Base-by-base conservation (phyloP, 495 filamentous ascomycete genomes). In the Clohesyomyces aquaticus region DNA sequence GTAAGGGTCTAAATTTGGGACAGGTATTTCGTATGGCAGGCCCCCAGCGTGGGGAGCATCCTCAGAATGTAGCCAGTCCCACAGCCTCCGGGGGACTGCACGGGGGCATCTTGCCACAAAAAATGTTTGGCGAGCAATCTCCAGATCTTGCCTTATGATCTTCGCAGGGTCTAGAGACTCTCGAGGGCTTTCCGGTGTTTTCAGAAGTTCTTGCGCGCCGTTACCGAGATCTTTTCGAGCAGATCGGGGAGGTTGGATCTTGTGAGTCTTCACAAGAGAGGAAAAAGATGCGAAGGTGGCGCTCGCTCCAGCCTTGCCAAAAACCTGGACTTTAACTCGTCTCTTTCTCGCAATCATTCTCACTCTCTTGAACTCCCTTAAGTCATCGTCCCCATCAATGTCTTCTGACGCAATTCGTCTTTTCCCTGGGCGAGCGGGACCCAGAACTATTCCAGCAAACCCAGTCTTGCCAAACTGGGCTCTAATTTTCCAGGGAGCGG, bases 311-410 rank as follows among this genome's bases (percentile, higher is more conserved):
- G 32, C 32, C 14, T 38, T 38, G 6, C 32, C 32, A 38, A 14
- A 38, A 38, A 14, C 6, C 32, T 14, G 6, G 32, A 38, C 32
- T 38, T 38, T 38, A 38, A 38, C 14, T 38, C 32, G 32, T 38
- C 14, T 38, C 14, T 14, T 38, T 38, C 32, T 38, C 32, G 45
- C 45, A 18, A 47, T 47, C 21, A 47, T 18, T 18, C 45, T 6
- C 4, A 47, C 21, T n/a, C 45, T n/a, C 4, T 47, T 47, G 18
- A 47, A 47, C 16, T 47, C 21, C 21, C 45, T n/a, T 8, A 47
- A 47, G 45, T 47, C 45, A 47, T 47, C 16, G 4, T 47, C 45
- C 45, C 21, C 45, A 47, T 47, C 45, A 8, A 47, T 18, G 4
- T 47, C n/a, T 18, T 8, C 45, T 18, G 45, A n/a, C 18, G 45